Percentiles rank a stretch among this genome's conserved stretches.
phyloP scores from a whole-genome alignment of 768 basidiomycete species.

The Piloderma croceum region DNA sequence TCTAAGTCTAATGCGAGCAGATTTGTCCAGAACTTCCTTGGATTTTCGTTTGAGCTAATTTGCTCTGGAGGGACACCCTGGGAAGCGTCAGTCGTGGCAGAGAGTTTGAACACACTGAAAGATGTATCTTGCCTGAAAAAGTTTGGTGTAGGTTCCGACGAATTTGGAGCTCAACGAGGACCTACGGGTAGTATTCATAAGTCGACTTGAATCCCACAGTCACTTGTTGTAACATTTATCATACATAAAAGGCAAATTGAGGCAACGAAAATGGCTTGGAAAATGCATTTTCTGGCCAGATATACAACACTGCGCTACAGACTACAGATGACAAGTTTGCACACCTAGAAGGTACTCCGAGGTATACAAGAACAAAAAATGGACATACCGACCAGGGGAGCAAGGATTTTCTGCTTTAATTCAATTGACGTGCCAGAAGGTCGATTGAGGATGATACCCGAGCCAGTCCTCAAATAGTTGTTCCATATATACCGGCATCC shows the following conservation, averaged over 20 bases:
- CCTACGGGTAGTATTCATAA: too few species aligned
- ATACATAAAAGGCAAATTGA: too few species aligned
- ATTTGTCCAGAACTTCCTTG: slow-evolving; percentile 46
- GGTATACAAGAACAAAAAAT: neutral
- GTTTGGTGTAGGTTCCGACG: slow-evolving; percentile 39
- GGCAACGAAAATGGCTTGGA: too few species aligned
- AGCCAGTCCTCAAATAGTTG: neutral
- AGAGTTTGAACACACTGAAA: neutral
- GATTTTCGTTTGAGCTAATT: slow-evolving; percentile 40
- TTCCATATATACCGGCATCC: slow-evolving; percentile 34
- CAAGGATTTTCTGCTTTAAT: too few species aligned
- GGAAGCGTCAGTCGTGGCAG: slow-evolving; percentile 1
- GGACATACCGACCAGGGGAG: neutral
- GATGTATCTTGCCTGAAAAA: slow-evolving; percentile 35
- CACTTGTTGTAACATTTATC: neutral
- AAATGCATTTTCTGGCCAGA: slow-evolving; percentile 1
- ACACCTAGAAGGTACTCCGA: slow-evolving; percentile 67
- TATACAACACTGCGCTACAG: slow-evolving; percentile 25
- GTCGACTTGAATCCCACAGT: too few species aligned
- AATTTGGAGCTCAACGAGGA: slow-evolving; percentile 50
- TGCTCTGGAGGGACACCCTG: slow-evolving; percentile 40
- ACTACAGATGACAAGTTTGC: slow-evolving; percentile 58
- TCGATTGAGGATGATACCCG: too few species aligned
- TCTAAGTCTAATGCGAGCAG: slow-evolving; percentile 51
- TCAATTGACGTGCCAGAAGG: too few species aligned